Conservation (phyloP, 2,329 filamentous ascomycete genomes). For the Trichoderma semiorbis region DNA sequence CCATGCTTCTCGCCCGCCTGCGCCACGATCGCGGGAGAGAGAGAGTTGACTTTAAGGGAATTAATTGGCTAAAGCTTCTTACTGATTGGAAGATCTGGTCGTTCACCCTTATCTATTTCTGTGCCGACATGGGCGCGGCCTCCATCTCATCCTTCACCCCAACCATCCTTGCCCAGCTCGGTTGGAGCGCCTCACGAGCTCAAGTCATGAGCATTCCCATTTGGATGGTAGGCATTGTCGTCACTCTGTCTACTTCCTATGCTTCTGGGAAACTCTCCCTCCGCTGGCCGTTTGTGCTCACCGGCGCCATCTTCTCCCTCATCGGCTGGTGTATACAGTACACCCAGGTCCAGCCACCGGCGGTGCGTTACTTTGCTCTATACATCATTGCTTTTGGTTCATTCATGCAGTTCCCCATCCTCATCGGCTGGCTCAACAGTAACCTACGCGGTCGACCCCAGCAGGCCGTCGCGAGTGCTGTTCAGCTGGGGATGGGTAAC, state of each 20-base stretch:
- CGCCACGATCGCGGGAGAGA: neutral
- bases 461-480: neutral
- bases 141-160: conserved; percentile 1
- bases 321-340: conserved; percentile 1
- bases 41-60: neutral
- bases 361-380: neutral
- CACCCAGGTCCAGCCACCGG: neutral
- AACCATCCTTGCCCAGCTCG: neutral
- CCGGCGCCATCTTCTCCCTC: neutral
- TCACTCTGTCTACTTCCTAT: neutral
- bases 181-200: neutral
- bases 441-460: neutral
- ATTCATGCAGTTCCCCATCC: neutral
- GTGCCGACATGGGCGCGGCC: neutral
- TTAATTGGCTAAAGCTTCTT: neutral
- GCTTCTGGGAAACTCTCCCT: neutral
- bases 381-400: neutral
- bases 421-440: conserved; percentile 1
- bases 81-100: conserved; percentile 1
- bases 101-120: neutral
- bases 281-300: neutral
- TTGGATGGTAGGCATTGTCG: neutral
- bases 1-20: neutral
- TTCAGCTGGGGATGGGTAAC: neutral
- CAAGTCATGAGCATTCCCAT: neutral